Evolutionary conservation across 352 stramenopile genomes (phyloP).

Genomic region (Phytophthora uliginosa): DNA sequence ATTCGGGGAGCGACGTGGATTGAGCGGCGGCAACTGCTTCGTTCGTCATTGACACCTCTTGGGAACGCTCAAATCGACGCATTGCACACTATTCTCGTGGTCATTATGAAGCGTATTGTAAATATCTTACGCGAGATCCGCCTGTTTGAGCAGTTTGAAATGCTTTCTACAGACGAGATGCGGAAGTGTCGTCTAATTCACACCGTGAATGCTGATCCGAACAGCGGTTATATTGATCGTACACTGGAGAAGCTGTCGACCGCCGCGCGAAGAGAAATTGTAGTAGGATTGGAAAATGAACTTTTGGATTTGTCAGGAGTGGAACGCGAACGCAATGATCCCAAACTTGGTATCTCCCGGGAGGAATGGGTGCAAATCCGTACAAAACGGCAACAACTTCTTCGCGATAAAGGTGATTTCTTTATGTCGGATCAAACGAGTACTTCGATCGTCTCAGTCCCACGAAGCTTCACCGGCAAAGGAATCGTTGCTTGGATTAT

Average conservation of each 20-base stretch:
- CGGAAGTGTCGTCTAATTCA: slow-evolving; percentile 62
- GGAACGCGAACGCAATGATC: background rate
- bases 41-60: slow-evolving; percentile 57
- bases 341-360: slow-evolving; percentile 25
- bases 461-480: slow-evolving; percentile 69
- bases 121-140: slow-evolving; percentile 63
- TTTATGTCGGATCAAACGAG: slow-evolving; percentile 66
- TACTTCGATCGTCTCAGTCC: slow-evolving; percentile 40
- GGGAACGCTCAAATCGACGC: slow-evolving; percentile 75
- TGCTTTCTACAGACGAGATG: slow-evolving; percentile 55
- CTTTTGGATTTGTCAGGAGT: slow-evolving; percentile 60
- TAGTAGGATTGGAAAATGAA: slow-evolving; percentile 73
- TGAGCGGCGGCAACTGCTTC: slow-evolving; percentile 54
- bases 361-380: slow-evolving; percentile 68
- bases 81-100: slow-evolving; percentile 58
- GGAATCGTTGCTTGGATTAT: slow-evolving; percentile 75
- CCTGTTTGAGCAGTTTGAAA: slow-evolving; percentile 73
- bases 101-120: slow-evolving; percentile 68
- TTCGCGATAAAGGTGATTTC: slow-evolving; percentile 55
- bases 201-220: slow-evolving; percentile 52
- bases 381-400: slow-evolving; percentile 48
- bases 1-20: slow-evolving; percentile 49
- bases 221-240: slow-evolving; percentile 63
- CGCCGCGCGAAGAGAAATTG: slow-evolving; percentile 64
- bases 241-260: slow-evolving; percentile 66